Conservation (phyloP, 2,329 filamentous ascomycete species). For the Coniella vitis region DNA sequence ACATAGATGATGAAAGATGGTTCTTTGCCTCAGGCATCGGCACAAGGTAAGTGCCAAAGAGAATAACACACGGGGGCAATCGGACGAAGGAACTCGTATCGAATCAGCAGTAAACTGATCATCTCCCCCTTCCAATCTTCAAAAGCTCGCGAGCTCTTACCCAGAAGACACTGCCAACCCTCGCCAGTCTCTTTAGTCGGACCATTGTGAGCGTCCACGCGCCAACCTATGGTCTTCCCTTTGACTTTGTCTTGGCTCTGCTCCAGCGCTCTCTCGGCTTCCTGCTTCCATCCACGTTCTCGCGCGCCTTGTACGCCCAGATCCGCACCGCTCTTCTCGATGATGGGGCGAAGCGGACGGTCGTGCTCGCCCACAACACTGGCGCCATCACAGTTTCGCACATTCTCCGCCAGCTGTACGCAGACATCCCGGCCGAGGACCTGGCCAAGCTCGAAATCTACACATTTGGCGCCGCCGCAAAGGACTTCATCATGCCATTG, state of each 20-base stretch:
- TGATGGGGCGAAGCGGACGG: slow-evolving; percentile 26
- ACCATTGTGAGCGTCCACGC: slow-evolving; percentile 44
- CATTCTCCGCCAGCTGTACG: slow-evolving; percentile 29
- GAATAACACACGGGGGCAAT: too few relatives aligned
- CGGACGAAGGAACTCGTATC: too few relatives aligned
- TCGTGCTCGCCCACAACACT: slow-evolving; percentile 34
- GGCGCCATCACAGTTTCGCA: slow-evolving; percentile 30
- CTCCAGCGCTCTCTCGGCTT: slow-evolving; percentile 24
- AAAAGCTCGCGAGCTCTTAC: slow-evolving; percentile 25
- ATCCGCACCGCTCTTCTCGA: slow-evolving; percentile 31
- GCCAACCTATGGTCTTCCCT: slow-evolving; percentile 43
- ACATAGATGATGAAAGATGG: slow-evolving; percentile 27
- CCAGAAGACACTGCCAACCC: slow-evolving; percentile 25
- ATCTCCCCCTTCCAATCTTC: too few relatives aligned
- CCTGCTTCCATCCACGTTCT: slow-evolving; percentile 23
- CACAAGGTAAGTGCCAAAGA: slow-evolving; percentile 24
- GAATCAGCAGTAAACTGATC: too few relatives aligned
- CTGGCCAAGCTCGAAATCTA: slow-evolving; percentile 35
- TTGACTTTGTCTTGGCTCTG: slow-evolving; percentile 39
- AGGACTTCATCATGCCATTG: slow-evolving; percentile 31
- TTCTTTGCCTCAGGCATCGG: slow-evolving; percentile 29
- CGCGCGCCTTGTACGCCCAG: slow-evolving; percentile 28
- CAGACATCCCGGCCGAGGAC: slow-evolving; percentile 30
- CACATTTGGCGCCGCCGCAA: slow-evolving; percentile 34
- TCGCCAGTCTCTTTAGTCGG: slow-evolving; percentile 30